These are phyloP conservation scores for Saturnispora saitoi DNA, from an alignment of 805 yeast genomes.

Conservation along the genomic window DNA sequence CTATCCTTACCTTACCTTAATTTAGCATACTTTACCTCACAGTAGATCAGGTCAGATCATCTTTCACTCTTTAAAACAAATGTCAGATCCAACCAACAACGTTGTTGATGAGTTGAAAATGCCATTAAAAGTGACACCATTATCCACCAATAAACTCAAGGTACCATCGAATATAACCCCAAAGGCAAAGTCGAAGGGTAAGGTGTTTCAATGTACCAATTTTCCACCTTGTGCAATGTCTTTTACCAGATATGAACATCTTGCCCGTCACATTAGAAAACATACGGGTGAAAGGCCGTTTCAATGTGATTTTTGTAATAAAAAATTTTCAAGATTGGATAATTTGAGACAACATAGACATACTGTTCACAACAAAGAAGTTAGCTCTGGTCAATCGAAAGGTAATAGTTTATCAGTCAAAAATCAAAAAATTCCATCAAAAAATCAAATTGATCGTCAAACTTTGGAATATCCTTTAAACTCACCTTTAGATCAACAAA, in stretches of 20 bases:
- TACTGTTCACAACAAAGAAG: slow-evolving; percentile 61
- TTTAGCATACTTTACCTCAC: no score
- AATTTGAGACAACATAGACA: slow-evolving; percentile 87
- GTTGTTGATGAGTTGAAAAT: not conserved
- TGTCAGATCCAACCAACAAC: not conserved
- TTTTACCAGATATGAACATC: slow-evolving; percentile 84
- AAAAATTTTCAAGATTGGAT: slow-evolving; percentile 76
- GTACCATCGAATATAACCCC: not conserved
- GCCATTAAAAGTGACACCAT: not conserved
- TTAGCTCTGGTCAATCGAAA: slow-evolving; percentile 27
- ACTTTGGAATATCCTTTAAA: not conserved
- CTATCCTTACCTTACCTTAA: no score
- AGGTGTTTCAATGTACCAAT: slow-evolving; percentile 78
- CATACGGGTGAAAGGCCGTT: slow-evolving; percentile 95
- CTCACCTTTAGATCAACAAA: not conserved
- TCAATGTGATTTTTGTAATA: slow-evolving; percentile 72
- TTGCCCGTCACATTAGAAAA: slow-evolving; percentile 85
- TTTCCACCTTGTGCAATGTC: slow-evolving; percentile 83
- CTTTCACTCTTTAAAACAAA: not conserved
- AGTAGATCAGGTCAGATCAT: not conserved
- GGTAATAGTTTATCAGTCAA: slow-evolving; percentile 8
- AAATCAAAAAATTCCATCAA: not conserved
- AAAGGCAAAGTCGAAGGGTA: slow-evolving; percentile 42
- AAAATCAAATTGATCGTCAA: not conserved
- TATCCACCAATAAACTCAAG: slow-evolving; percentile 1